Base-by-base conservation (phyloP, 306 rosid genomes). In the Crotalaria pallida region DNA sequence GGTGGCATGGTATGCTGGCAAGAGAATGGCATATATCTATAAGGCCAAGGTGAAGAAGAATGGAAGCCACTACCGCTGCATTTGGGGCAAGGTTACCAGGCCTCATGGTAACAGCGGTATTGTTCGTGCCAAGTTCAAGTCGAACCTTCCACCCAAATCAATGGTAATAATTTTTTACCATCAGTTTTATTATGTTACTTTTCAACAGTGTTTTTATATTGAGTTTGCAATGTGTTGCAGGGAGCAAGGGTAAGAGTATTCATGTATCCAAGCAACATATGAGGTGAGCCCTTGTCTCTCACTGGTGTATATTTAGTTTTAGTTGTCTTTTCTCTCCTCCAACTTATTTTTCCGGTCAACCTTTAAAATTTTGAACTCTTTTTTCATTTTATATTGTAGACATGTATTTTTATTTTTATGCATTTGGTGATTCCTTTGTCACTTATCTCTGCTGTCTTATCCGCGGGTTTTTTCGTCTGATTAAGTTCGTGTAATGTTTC, bases 31-130 rank as follows among this genome's bases (percentile, higher is more conserved):
- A 0, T 92, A 92, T 58, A 88, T 92, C 78, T 92, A 86, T 76
- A 92, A 86, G 91, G 98, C 96, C 47, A 92, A 88, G 80, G 91
- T 86, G 77, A 92, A 92, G 96, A 86, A 80, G 73, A 78, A 88
- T 21, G 96, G 96, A 12, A 73, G 74, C 43, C 98, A 90, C 62
- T 93, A 90, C 73, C 93, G 97, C 48, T 90, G 98, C 88, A 81
- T 90, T 27, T 93, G 96, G 96, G 98, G 98, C 4, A 93, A 90
- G 86, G 97, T 90, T 7, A 38, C 79, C 7, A 85, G 97, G 87
- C 90, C 98, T 2, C 98, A 90, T 0, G 98, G 97, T 26, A 93
- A 93, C 87, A 93, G 89, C 8, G 98, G 98, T 3, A 44, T 93
- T 33, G 94, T 93, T 50, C 92, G 97, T 16, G 90, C 98, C 3